Evolutionary conservation across 257 asterid species (phyloP), one percentile per base, ranked within the genome.

Genomic region (Rubia yunnanensis): DNA sequence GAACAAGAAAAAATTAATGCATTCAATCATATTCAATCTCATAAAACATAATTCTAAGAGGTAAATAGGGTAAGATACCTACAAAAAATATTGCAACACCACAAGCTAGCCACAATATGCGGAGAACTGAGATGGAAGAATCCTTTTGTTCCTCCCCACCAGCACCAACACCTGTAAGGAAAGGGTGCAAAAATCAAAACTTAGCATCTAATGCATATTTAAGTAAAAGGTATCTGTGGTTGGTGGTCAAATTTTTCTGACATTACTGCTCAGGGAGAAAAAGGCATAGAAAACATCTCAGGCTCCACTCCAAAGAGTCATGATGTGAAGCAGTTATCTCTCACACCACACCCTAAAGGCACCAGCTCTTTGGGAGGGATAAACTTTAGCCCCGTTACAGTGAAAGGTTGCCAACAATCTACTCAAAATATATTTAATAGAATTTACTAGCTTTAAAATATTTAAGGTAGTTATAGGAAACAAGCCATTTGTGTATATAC

Each of bases 121-220:
- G 88, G 69, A 81, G 75, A 70, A 85, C 66, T 18, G 95, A 86
- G 70, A 90, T 81, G 56, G 95, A 73, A 5, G 94, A 80, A 48
- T 87, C 75, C 67, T 73, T 80, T 74, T 90, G 99, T 72, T 90
- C 98, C 86, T 94, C 96, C 52, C 97, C 99, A 78, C 99, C 98
- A 52, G 95, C 96, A 52, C 99, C 98, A 56, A 94, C 96, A 66
- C 98, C 99, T 68, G 73, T 66, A 77, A 11, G 13, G 34, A 72
- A n/a, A 48, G 44, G 67, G 54, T 55, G 15, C 11, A 66, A 27
- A 15, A 58, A 67, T 15, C 18, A 38, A 38, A 54, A 60, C 44
- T 44, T 60, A 35, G 17, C 39, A 6, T 41, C 57, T 60, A 38
- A 35, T 34, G 11, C 50, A 35, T 22, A 26, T 18, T 52, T 23